Percentiles rank a stretch among this genome's conserved stretches.
phyloP scores from a whole-genome alignment of 1,284 basidiomycete species.

The Anthracocystis panici-leucophaei region DNA sequence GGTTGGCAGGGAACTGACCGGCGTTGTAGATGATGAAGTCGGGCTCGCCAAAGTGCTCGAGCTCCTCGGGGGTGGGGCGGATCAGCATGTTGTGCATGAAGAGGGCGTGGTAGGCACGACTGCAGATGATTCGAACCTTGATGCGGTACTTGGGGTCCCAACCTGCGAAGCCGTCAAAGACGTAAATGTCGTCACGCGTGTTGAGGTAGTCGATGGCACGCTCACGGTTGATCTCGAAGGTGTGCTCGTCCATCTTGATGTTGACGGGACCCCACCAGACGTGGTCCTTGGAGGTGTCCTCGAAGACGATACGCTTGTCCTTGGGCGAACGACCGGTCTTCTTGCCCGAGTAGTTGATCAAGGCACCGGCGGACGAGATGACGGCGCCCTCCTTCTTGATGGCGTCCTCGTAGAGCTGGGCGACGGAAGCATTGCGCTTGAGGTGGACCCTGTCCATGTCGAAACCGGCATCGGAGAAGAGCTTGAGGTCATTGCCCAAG shows the following conservation, averaged over 20 bases:
- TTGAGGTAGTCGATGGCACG: slow-evolving; percentile 99
- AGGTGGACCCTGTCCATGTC: slow-evolving; percentile 79
- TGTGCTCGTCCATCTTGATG: slow-evolving; percentile 98
- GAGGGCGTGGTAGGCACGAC: slow-evolving; percentile 97
- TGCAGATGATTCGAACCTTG: slow-evolving; percentile 99
- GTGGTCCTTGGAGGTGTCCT: slow-evolving; percentile 95
- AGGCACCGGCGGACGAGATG: slow-evolving; percentile 92
- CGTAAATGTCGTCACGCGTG: slow-evolving; percentile 95
- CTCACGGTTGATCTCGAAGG: slow-evolving; percentile 99
- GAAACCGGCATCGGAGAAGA: slow-evolving; percentile 99
- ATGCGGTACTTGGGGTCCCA: slow-evolving; percentile 99
- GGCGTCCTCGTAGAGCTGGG: slow-evolving; percentile 97
- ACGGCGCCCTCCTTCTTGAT: slow-evolving; percentile 97
- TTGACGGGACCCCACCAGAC: slow-evolving; percentile 99
- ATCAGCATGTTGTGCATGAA: slow-evolving; percentile 98
- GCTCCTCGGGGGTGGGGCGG: slow-evolving; percentile 93
- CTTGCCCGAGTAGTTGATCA: slow-evolving; percentile 99
- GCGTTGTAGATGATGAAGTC: slow-evolving; percentile 99
- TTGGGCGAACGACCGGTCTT: slow-evolving; percentile 98
- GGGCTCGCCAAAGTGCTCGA: slow-evolving; percentile 94
- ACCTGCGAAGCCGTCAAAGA: slow-evolving; percentile 97
- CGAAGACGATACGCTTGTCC: slow-evolving; percentile 99
- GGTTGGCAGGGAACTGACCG: slow-evolving; percentile 99
- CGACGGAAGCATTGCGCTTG: slow-evolving; percentile 94
- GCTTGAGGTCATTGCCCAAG: slow-evolving; percentile 81